A percentile compares a stretch with the other conserved stretches of the same genome.
These are phyloP conservation scores for Chaetomium olivaceum DNA, from an alignment of 2,329 filamentous ascomycete species.

Conservation along the genomic window DNA sequence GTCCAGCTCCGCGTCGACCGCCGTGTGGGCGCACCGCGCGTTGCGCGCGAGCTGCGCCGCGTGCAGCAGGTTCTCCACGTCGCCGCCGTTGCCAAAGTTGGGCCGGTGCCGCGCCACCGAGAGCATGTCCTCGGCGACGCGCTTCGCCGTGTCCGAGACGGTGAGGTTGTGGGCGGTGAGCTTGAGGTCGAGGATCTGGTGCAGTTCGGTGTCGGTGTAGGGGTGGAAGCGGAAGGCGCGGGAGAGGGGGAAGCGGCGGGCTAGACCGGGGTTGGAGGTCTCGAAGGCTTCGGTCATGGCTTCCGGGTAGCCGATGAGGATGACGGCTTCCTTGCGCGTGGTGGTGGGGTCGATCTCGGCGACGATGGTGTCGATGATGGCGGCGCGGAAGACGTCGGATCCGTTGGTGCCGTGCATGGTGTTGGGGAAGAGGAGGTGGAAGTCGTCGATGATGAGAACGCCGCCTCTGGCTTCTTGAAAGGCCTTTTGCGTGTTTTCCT, in stretches of 20 bases:
- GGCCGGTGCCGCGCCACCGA: neutral
- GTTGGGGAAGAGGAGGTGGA: neutral
- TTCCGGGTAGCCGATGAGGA: neutral
- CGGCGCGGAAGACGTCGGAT: neutral
- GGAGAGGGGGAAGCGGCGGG: neutral
- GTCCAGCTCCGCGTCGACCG: neutral
- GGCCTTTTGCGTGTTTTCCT: neutral
- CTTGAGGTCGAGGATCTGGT: neutral
- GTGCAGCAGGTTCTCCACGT: neutral
- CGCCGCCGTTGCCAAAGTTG: neutral
- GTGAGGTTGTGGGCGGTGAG: neutral
- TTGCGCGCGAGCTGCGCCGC: neutral
- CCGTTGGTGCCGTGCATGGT: neutral
- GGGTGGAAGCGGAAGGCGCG: neutral
- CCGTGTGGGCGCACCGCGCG: neutral
- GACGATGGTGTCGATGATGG: slow-evolving; percentile 3
- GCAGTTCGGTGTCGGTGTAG: neutral
- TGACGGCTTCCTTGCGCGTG: neutral
- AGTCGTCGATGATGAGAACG: slow-evolving; percentile 3
- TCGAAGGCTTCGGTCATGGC: slow-evolving; percentile 1
- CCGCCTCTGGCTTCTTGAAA: neutral
- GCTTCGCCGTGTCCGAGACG: neutral
- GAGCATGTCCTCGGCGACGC: neutral
- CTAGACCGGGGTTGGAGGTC: neutral
- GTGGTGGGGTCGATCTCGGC: neutral